phyloP scores from a whole-genome alignment of 176 grass and related monocot genomes.

The Aegilops longissima region DNA sequence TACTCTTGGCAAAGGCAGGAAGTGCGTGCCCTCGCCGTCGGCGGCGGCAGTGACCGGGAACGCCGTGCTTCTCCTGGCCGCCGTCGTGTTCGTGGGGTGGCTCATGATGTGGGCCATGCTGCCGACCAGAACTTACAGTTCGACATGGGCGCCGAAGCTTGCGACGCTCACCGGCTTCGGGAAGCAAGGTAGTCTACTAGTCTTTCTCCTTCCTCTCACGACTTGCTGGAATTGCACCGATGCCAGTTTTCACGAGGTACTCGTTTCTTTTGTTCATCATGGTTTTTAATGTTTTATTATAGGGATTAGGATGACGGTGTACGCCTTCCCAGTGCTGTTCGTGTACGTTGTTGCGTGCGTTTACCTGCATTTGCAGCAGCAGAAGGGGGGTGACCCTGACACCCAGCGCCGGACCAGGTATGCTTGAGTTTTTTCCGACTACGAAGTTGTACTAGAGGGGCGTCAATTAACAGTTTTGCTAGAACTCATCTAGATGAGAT shows the following conservation, averaged over 20 bases:
- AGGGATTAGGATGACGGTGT: slow-evolving; percentile 38
- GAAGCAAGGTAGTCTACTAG: slow-evolving; percentile 28
- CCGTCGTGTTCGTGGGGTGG: slow-evolving; percentile 52
- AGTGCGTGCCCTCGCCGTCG: not conserved
- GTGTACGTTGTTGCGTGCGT: slow-evolving; percentile 47
- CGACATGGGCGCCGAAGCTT: slow-evolving; percentile 44
- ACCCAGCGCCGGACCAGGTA: not conserved
- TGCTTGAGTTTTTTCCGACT: not conserved
- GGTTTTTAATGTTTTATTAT: not conserved
- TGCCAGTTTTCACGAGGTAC: not conserved
- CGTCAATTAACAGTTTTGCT: too few relatives aligned
- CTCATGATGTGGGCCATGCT: slow-evolving; percentile 46
- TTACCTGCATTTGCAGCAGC: slow-evolving; percentile 43
- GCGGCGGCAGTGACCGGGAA: not conserved
- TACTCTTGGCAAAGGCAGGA: not conserved
- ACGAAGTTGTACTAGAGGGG: too few relatives aligned
- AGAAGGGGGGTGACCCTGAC: not conserved
- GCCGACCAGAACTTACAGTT: slow-evolving; percentile 38
- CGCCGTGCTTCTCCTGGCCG: slow-evolving; percentile 4
- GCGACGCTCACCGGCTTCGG: slow-evolving; percentile 38
- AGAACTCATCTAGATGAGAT: too few relatives aligned
- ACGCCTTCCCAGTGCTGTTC: slow-evolving; percentile 53
- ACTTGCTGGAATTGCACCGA: not conserved
- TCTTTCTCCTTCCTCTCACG: not conserved
- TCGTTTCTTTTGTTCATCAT: not conserved